Evolutionary conservation across 2,329 filamentous ascomycete genomes (phyloP).

Genomic region (Fusarium irregulare): DNA sequence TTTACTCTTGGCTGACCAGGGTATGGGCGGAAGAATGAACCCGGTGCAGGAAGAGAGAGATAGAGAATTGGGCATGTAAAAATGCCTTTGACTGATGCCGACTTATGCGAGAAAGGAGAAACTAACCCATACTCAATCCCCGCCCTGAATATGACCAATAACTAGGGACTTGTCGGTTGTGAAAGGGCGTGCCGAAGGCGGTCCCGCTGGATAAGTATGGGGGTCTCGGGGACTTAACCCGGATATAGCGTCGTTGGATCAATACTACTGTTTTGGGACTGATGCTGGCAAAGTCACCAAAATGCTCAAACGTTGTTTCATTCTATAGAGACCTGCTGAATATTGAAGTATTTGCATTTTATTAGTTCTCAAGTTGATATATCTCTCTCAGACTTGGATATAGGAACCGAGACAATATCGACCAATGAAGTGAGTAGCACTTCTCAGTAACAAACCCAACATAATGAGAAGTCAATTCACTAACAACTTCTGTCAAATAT

Average conservation of each 20-base stretch:
- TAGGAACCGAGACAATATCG: not conserved
- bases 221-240: slow-evolving; percentile 17
- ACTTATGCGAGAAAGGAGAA: slow-evolving; percentile 9
- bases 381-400: not conserved
- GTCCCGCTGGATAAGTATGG: slow-evolving; percentile 33
- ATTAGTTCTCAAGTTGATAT: not conserved
- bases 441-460: not conserved
- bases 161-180: slow-evolving; percentile 22
- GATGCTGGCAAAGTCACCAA: not conserved
- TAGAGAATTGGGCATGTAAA: slow-evolving; percentile 4
- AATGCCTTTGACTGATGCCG: slow-evolving; percentile 9
- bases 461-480: not conserved
- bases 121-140: not conserved
- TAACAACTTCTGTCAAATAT: not conserved
- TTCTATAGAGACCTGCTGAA: not conserved
- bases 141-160: slow-evolving; percentile 29
- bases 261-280: not conserved
- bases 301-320: not conserved
- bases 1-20: not conserved
- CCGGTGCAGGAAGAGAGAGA: slow-evolving; percentile 14
- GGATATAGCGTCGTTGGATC: slow-evolving; percentile 6
- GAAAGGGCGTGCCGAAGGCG: slow-evolving; percentile 32
- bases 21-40: slow-evolving; percentile 33
- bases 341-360: not conserved
- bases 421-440: not conserved